Evolutionary conservation across 164 flowering plant species (phyloP).

Genomic region (Tetracentron sinense): DNA sequence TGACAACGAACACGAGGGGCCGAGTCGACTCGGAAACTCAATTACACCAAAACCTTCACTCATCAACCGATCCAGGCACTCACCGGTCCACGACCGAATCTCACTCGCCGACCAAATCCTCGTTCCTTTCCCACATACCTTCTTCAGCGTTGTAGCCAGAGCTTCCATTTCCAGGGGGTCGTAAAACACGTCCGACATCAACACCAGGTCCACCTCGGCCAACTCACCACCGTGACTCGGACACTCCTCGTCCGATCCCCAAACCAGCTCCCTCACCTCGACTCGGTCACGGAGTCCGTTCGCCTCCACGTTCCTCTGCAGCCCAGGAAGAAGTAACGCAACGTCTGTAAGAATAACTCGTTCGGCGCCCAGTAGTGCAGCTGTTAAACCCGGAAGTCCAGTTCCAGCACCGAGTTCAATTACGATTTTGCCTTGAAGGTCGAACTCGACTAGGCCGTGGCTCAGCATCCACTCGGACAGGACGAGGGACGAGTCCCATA

Average conservation of each 20-base stretch:
- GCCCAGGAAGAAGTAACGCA: conserved; percentile 22
- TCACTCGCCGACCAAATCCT: conserved; percentile 35
- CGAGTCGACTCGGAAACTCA: conserved; percentile 19
- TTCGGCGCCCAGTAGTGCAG: conserved; percentile 37
- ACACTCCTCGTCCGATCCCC: conserved; percentile 30
- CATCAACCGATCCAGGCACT: conserved; percentile 29
- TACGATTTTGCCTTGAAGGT: conserved; percentile 27
- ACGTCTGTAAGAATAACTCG: conserved; percentile 41
- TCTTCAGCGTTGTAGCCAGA: conserved; percentile 31
- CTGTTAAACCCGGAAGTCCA: conserved; percentile 42
- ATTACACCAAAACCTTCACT: conserved; percentile 30
- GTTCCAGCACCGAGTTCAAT: conserved; percentile 48
- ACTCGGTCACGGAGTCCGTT: conserved; percentile 37
- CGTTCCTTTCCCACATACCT: conserved; percentile 21
- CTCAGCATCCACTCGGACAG: conserved; percentile 28
- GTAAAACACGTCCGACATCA: conserved; percentile 45
- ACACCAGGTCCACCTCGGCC: conserved; percentile 33
- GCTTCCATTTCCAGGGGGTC: conserved; percentile 28
- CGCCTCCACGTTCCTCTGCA: conserved; percentile 30
- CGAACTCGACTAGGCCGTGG: conserved; percentile 11
- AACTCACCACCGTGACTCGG: conserved; percentile 16
- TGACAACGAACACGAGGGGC: neutral
- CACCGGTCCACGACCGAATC: conserved; percentile 27
- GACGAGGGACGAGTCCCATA: conserved; percentile 40
- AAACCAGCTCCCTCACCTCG: conserved; percentile 28